Evolutionary conservation across 108 stramenopile genomes (phyloP).

Genomic region (Nitzschia palea): DNA sequence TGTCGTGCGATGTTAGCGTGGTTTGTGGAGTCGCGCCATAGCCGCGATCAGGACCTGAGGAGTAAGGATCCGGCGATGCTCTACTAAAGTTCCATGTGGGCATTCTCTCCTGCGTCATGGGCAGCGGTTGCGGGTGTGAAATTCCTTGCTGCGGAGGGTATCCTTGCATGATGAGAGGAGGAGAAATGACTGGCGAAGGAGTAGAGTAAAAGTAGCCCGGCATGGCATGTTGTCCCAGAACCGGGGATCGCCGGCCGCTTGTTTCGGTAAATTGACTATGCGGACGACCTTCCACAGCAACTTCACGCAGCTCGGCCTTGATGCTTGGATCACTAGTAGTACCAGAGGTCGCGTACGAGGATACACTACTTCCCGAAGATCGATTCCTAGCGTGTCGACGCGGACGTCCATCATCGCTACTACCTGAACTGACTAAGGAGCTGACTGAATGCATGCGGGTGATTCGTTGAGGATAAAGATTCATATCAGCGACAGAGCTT

Average conservation of each 20-base stretch:
- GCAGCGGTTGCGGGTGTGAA: slow-evolving; percentile 26
- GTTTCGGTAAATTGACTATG: background rate
- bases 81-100: slow-evolving; percentile 24
- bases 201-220: slow-evolving; percentile 7
- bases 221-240: slow-evolving; percentile 12
- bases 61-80: background rate
- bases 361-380: slow-evolving; percentile 7
- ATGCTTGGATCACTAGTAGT: slow-evolving; percentile 19
- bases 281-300: background rate
- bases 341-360: slow-evolving; percentile 8
- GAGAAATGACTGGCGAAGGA: slow-evolving; percentile 6
- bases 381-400: background rate
- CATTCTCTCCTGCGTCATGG: slow-evolving; percentile 30
- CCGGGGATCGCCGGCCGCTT: slow-evolving; percentile 9
- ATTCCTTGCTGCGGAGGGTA: background rate
- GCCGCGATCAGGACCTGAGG: background rate
- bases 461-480: slow-evolving; percentile 34
- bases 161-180: slow-evolving; percentile 11
- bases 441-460: slow-evolving; percentile 57
- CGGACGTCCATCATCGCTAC: slow-evolving; percentile 20
- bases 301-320: slow-evolving; percentile 1
- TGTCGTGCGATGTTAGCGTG: background rate
- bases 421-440: slow-evolving; percentile 43
- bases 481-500: slow-evolving; percentile 29
- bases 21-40: background rate